Percentiles rank a stretch among this genome's conserved stretches.
These are phyloP conservation scores for Coleophoma crateriformis DNA, from an alignment of 2,329 filamentous ascomycete genomes.

Conservation along the genomic window DNA sequence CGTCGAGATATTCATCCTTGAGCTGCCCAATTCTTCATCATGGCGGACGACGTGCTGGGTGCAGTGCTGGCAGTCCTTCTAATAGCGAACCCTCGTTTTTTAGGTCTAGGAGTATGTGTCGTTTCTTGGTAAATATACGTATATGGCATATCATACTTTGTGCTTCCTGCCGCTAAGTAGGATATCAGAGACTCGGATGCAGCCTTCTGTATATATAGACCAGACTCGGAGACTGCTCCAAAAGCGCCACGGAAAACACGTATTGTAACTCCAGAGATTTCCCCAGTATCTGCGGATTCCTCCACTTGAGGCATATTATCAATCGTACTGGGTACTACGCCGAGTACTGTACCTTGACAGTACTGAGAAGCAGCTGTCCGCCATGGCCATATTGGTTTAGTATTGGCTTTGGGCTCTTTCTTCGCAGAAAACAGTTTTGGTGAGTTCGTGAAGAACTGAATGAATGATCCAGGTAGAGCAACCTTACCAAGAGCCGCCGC, in stretches of 20 bases:
- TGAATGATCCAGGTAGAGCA: conserved; percentile 54
- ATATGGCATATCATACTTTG: conserved; percentile 44
- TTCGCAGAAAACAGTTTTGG: background rate
- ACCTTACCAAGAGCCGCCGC: conserved; percentile 43
- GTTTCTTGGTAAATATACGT: conserved; percentile 15
- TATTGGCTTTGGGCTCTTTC: background rate
- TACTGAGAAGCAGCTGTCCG: conserved; percentile 4
- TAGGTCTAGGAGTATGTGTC: background rate
- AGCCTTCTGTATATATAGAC: conserved; percentile 42
- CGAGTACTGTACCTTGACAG: conserved; percentile 17
- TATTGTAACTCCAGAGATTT: too few relatives aligned
- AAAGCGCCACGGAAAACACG: conserved; percentile 37
- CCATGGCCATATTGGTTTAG: conserved; percentile 6
- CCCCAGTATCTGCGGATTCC: too few relatives aligned
- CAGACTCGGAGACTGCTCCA: conserved; percentile 56
- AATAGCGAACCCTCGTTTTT: too few relatives aligned
- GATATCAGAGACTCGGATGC: background rate
- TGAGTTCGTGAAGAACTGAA: conserved; percentile 53
- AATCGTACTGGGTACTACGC: conserved; percentile 21
- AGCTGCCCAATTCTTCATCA: too few relatives aligned
- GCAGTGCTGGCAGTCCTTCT: too few relatives aligned
- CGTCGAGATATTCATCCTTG: too few relatives aligned
- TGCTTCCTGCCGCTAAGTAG: conserved; percentile 7
- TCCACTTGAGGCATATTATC: conserved; percentile 15
- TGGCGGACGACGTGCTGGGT: too few relatives aligned